Base-by-base conservation (phyloP, 495 filamentous ascomycete genomes). In the Hyaloscypha hepaticicola region DNA sequence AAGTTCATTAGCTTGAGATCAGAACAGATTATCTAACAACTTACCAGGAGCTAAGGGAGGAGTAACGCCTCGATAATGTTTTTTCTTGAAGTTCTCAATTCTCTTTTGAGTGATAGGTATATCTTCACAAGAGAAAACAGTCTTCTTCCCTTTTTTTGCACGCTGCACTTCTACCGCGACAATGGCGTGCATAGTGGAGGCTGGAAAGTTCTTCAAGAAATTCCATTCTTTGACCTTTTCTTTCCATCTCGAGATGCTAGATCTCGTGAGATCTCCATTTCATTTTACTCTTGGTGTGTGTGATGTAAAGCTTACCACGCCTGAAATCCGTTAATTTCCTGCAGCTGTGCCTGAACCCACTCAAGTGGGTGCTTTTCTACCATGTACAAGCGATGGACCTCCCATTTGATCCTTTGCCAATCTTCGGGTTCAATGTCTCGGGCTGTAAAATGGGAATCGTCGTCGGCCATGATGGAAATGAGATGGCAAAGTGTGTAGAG, bases 211-310 rank as follows among this genome's bases (percentile, higher is more conserved):
- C 50, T 53, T 53, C 6, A 5, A 25, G 50, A 53, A 53, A 25
- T 53, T 53, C 50, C 50, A 53, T 28, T 53, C 50, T 25, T 28
- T 53, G 50, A 53, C 26, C 50, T 53, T 53, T 9, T 28, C 26
- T 53, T 53, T 25, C 50, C 50, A 53, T 24, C 4, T 53, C 16
- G 50, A 53, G n/a, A 53, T 53, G 21, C 50, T 53, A 24, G 22
- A 53, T 5, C 11, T 53, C 5, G 6, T 53, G 8, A 53, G n/a
- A 45, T 45, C 38, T 25, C 50, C 24, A 25, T 28, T 28, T 45
- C 38, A 45, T 45, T 45, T 45, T 53, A 16, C 16, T 53, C 50
- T 53, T 25, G 50, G 21, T 25, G 14, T 25, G 22, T 53, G 50
- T 24, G 24, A 53, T 24, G 3, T 53, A 28, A 25, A 53, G 26